These are phyloP conservation scores for Saksenaea vasiformis DNA, from an alignment of 371 early-diverging fungal species.

Conservation along the genomic window DNA sequence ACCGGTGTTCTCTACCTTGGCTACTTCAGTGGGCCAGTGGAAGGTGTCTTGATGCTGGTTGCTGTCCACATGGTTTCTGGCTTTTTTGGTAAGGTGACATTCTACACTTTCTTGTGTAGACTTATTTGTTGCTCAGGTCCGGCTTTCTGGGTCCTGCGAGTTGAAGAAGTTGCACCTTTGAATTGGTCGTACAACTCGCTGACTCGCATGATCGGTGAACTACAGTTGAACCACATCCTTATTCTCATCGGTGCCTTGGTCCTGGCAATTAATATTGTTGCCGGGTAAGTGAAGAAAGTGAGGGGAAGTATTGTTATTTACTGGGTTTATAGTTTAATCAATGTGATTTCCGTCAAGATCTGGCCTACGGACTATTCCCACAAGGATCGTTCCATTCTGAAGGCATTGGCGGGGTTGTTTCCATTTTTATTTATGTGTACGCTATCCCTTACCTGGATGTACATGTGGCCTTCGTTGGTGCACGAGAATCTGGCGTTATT, in stretches of 20 bases:
- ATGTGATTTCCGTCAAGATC: conserved; percentile 33
- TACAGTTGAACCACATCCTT: conserved; percentile 66
- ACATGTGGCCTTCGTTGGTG: conserved; percentile 69
- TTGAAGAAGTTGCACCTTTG: conserved; percentile 32
- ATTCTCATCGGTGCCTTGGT: conserved; percentile 59
- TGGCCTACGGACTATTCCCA: conserved; percentile 40
- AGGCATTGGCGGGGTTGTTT: conserved; percentile 62
- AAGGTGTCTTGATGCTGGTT: conserved; percentile 85
- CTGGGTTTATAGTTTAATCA: conserved; percentile 21
- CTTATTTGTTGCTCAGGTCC: conserved; percentile 29
- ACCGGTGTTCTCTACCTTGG: conserved; percentile 91
- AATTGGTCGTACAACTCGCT: conserved; percentile 19
- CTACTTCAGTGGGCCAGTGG: conserved; percentile 94
- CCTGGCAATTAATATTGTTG: conserved; percentile 60
- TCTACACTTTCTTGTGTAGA: not conserved
- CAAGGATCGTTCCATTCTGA: conserved; percentile 44
- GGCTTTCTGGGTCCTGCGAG: conserved; percentile 39
- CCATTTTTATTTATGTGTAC: conserved; percentile 66
- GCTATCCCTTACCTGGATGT: conserved; percentile 68
- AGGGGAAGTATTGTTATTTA: not conserved
- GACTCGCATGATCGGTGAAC: conserved; percentile 41
- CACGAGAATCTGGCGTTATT: conserved; percentile 68
- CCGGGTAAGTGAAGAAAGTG: conserved; percentile 45
- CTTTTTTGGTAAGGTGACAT: conserved; percentile 54
- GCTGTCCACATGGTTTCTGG: conserved; percentile 71